Base-by-base conservation (phyloP, 768 basidiomycete species). In the Leccinum boreale region DNA sequence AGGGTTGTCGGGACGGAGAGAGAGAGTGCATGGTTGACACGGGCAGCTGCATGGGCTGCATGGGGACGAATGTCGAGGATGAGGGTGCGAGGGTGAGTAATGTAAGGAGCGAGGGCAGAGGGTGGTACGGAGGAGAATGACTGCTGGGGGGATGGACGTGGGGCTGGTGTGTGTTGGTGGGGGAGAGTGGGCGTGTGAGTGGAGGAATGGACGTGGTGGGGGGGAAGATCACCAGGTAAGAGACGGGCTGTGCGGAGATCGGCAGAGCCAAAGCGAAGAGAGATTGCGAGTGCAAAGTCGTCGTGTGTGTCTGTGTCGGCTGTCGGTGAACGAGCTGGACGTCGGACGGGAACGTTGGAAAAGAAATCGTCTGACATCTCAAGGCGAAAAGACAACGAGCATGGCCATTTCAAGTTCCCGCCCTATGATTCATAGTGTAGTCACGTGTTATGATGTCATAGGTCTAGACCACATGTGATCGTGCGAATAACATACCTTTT, bases 1-100 rank as follows among this genome's bases (percentile, higher is more conserved):
- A 98, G 86, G 0, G 94, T 98, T 3, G 95, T 94, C 1, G 96
- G 95, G 5, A 97, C 90, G 49, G 90, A 91, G 60, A 98, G 83
- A 50, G 92, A 92, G 53, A 97, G 76, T 8, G 94, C 87, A 50
- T 73, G 65, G 42, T 81, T 80, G 29, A 97, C 64, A 51, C 93
- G 87, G 23, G 85, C 85, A 9, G 80, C 67, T 6, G 83, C 73
- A 70, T 84, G 88, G 7, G 87, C 83, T 17, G 87, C 86, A 73
- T 91, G 90, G 11, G 93, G 86, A 0, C 95, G 85, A 54, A 98
- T 87, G 76, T 98, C 95, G 74, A 98, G 79, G 65, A 97, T 73
- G 67, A 98, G 86, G 28, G 73, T 65, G 12, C 73, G 39, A 0
- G 76, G 66, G 56, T 78, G 74, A 0, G 69, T 57, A 14, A 80